Percentiles rank a stretch among this genome's conserved stretches.
Evolutionary conservation across 1,139 yeast species (phyloP).

Genomic region (Suzukiozyma palmioleophila): DNA sequence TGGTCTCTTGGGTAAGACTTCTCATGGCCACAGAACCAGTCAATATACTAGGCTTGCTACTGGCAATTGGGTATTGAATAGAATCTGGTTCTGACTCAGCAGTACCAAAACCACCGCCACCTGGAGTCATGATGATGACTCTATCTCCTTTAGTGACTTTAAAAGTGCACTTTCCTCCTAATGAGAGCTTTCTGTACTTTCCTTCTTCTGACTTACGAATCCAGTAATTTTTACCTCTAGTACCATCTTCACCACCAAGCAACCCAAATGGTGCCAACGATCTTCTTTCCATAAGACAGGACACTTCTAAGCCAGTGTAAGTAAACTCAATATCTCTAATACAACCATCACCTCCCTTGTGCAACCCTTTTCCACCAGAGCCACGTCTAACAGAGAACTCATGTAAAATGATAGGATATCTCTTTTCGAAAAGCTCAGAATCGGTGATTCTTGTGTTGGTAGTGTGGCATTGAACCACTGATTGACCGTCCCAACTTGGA

Average conservation of each 20-base stretch:
- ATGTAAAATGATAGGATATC: conserved; percentile 43
- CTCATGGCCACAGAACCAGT: conserved; percentile 39
- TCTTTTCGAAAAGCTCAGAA: conserved; percentile 42
- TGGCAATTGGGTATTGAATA: conserved; percentile 21
- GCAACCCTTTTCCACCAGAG: conserved; percentile 43
- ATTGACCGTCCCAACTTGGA: conserved; percentile 46
- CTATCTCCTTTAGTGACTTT: conserved; percentile 38
- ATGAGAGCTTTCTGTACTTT: conserved; percentile 23
- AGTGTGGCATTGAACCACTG: conserved; percentile 46
- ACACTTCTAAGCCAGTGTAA: conserved; percentile 33
- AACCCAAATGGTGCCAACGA: conserved; percentile 44
- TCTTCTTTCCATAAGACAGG: conserved; percentile 45
- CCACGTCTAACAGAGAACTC: conserved; percentile 35
- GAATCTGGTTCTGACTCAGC: conserved; percentile 7
- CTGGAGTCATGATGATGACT: conserved; percentile 41
- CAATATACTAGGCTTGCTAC: conserved; percentile 20
- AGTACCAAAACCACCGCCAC: conserved; percentile 47
- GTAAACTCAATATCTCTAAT: conserved; percentile 44
- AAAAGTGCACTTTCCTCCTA: conserved; percentile 44
- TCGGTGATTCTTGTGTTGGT: conserved; percentile 48
- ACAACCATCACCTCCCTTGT: conserved; percentile 44
- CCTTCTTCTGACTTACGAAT: conserved; percentile 18
- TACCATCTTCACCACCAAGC: conserved; percentile 38
- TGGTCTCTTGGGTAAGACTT: conserved; percentile 29
- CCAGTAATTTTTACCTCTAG: conserved; percentile 40